phyloP scores from a whole-genome alignment of 2,329 filamentous ascomycete genomes.

The Furcasterigmium sp. region DNA sequence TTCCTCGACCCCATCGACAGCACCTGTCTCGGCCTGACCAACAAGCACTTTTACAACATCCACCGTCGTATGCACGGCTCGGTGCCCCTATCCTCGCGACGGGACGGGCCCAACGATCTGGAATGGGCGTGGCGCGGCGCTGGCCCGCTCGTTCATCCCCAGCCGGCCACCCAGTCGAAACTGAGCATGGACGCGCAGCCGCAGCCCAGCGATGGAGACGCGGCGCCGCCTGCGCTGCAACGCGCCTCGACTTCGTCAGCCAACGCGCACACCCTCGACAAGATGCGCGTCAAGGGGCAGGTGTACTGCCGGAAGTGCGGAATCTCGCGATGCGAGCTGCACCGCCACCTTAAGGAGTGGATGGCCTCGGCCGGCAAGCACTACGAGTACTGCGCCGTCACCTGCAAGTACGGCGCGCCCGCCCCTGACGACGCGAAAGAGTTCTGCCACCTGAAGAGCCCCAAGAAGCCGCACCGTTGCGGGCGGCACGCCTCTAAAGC shows the following conservation, averaged over 20 bases:
- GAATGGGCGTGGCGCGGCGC: slow-evolving; percentile 60
- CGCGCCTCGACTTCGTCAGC: slow-evolving; percentile 4
- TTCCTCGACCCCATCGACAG: slow-evolving; percentile 61
- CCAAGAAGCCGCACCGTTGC: slow-evolving; percentile 52
- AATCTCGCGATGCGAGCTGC: slow-evolving; percentile 55
- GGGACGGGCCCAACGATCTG: slow-evolving; percentile 55
- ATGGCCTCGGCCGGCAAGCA: slow-evolving; percentile 37
- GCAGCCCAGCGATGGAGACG: slow-evolving; percentile 6
- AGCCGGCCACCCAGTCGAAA: slow-evolving; percentile 5
- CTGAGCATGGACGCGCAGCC: slow-evolving; percentile 5
- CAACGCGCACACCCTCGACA: slow-evolving; percentile 27
- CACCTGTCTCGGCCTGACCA: slow-evolving; percentile 55
- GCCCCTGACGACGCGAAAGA: slow-evolving; percentile 40
- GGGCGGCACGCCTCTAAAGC: slow-evolving; percentile 43
- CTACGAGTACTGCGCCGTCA: slow-evolving; percentile 57
- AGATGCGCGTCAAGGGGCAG: slow-evolving; percentile 50
- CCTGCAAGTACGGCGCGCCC: slow-evolving; percentile 47
- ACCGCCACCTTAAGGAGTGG: slow-evolving; percentile 56
- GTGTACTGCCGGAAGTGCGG: slow-evolving; percentile 60
- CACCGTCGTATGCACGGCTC: slow-evolving; percentile 50
- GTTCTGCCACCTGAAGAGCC: slow-evolving; percentile 56
- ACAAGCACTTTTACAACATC: slow-evolving; percentile 52
- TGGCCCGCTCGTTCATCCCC: slow-evolving; percentile 31
- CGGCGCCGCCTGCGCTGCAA: neutral
- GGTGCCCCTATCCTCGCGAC: slow-evolving; percentile 51